Conservation (phyloP, 1,284 basidiomycete species). For the Marasmius fiardii region DNA sequence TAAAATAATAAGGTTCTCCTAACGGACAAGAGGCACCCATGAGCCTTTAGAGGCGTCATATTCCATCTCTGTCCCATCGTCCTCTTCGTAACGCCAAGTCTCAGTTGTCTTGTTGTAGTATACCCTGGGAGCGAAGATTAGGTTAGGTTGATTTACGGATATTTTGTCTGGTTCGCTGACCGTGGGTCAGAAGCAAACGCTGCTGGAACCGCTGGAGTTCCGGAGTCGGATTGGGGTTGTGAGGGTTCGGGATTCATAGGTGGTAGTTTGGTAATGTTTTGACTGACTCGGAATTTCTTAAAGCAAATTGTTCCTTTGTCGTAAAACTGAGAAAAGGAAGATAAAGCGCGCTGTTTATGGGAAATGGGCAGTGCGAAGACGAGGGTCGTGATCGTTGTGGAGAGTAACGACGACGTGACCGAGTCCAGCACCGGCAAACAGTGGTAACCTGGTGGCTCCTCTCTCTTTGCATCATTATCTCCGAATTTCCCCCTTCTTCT, state of each 20-base stretch:
- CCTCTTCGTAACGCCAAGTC: slow-evolving; percentile 89
- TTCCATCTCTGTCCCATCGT: slow-evolving; percentile 86
- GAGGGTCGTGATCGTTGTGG: not conserved
- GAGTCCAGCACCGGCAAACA: too few relatives aligned
- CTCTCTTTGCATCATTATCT: too few relatives aligned
- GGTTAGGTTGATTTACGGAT: not conserved
- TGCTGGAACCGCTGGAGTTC: slow-evolving; percentile 5
- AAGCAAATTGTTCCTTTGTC: too few relatives aligned
- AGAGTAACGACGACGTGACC: not conserved
- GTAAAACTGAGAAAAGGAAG: not conserved
- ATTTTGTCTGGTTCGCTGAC: not conserved
- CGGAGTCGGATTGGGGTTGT: not conserved
- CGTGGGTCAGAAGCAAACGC: slow-evolving; percentile 10
- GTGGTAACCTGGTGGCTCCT: not conserved
- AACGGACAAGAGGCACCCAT: slow-evolving; percentile 82
- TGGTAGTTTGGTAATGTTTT: not conserved
- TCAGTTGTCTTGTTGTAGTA: slow-evolving; percentile 75
- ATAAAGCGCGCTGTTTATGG: not conserved
- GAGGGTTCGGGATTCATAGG: not conserved
- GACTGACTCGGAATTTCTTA: too few relatives aligned
- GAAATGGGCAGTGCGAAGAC: too few relatives aligned
- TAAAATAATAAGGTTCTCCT: slow-evolving; percentile 1
- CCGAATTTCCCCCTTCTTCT: not conserved
- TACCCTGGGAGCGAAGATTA: slow-evolving; percentile 35
- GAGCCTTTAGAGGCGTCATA: slow-evolving; percentile 72